phyloP scores from a whole-genome alignment of 2,329 filamentous ascomycete species.

The Fusarium coicis region DNA sequence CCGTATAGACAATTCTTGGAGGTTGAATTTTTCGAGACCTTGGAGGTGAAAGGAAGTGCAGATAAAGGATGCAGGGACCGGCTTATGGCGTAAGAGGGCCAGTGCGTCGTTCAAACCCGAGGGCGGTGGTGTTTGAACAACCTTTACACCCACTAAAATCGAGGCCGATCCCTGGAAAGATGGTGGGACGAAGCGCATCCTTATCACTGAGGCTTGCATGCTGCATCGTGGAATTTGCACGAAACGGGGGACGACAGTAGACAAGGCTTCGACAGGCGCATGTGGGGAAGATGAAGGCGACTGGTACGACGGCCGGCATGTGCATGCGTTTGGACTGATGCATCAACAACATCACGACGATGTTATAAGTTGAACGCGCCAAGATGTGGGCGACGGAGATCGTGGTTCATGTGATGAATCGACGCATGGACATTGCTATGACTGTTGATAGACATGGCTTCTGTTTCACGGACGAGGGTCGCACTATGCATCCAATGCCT shows the following conservation, averaged over 20 bases:
- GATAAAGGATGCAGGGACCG: conserved; percentile 44
- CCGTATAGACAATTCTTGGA: conserved; percentile 46
- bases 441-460: neutral
- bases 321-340: conserved; percentile 20
- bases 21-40: conserved; percentile 36
- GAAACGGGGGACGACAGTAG: conserved; percentile 26
- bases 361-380: conserved; percentile 25
- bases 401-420: conserved; percentile 19
- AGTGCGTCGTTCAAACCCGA: conserved; percentile 27
- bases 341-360: conserved; percentile 19
- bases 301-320: neutral
- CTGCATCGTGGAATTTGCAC: conserved; percentile 25
- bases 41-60: conserved; percentile 34
- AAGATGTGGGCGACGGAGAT: conserved; percentile 16
- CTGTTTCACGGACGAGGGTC: neutral
- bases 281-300: conserved; percentile 30
- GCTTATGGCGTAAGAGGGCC: conserved; percentile 32
- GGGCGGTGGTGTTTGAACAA: conserved; percentile 19
- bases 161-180: conserved; percentile 19
- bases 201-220: conserved; percentile 11
- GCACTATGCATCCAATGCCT: neutral
- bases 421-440: neutral
- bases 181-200: conserved; percentile 29
- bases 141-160: conserved; percentile 23
- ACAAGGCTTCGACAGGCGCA: conserved; percentile 34